These are phyloP conservation scores for Starmerella sp. DNA, from an alignment of 805 yeast genomes.

Conservation along the genomic window DNA sequence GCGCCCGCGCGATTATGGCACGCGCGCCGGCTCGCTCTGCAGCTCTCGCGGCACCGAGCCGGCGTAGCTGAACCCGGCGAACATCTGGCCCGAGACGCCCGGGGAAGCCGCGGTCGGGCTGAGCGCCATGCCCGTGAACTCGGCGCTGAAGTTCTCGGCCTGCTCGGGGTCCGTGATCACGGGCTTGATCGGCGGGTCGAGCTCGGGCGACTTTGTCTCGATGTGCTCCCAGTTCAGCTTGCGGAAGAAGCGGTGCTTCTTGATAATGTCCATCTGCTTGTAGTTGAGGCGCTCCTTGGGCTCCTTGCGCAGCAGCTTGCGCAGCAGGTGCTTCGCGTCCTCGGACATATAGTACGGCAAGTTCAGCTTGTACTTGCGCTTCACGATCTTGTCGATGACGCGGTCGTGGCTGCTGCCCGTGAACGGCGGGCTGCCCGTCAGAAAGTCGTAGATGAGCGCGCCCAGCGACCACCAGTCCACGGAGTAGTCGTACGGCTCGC, in stretches of 20 bases:
- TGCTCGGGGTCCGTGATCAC: conserved; percentile 65
- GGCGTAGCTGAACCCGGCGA: conserved; percentile 24
- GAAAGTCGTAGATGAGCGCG: conserved; percentile 64
- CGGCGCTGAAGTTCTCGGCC: conserved; percentile 76
- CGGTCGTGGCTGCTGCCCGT: conserved; percentile 70
- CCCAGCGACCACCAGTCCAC: conserved; percentile 94
- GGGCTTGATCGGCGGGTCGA: conserved; percentile 72
- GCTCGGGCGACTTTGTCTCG: conserved; percentile 37
- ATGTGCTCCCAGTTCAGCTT: conserved; percentile 59
- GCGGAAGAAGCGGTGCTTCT: conserved; percentile 64
- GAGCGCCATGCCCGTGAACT: conserved; percentile 56
- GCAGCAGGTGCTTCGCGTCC: conserved; percentile 68
- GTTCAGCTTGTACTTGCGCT: conserved; percentile 40
- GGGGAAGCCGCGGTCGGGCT: conserved; percentile 22
- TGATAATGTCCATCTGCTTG: conserved; percentile 41
- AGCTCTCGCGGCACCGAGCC: conserved; percentile 19
- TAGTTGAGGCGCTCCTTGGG: conserved; percentile 57
- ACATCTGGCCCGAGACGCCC: conserved; percentile 4
- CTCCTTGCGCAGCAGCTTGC: conserved; percentile 55
- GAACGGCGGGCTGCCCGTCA: conserved; percentile 81
- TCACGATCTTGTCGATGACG: conserved; percentile 61
- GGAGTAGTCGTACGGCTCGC: conserved; percentile 61
- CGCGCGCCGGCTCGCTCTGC: neutral
- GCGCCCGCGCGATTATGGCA: neutral
- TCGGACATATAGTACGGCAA: conserved; percentile 66